Conservation (phyloP, 2,329 filamentous ascomycete genomes). For the Pseudogymnoascus sp. region DNA sequence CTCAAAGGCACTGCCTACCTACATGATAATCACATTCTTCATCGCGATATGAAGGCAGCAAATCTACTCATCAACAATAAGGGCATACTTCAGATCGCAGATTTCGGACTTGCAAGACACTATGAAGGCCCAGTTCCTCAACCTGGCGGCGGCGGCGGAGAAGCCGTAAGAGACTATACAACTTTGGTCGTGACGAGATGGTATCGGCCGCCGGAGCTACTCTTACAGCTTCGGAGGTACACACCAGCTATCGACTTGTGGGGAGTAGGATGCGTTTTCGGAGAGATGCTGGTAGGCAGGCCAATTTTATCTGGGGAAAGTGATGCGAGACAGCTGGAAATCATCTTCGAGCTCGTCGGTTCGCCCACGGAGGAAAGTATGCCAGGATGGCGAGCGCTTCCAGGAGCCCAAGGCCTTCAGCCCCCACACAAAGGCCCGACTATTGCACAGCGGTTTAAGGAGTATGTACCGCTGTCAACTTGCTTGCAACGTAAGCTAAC, state of each 20-base stretch:
- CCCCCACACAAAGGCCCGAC: slow-evolving; percentile 56
- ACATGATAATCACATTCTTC: slow-evolving; percentile 81
- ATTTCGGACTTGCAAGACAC: slow-evolving; percentile 89
- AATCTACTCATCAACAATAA: slow-evolving; percentile 94
- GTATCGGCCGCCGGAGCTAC: slow-evolving; percentile 90
- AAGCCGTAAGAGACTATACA: slow-evolving; percentile 85
- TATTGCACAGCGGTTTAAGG: slow-evolving; percentile 63
- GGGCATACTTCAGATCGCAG: slow-evolving; percentile 89
- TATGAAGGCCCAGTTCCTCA: slow-evolving; percentile 80
- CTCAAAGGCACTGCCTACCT: slow-evolving; percentile 84
- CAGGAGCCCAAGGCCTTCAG: slow-evolving; percentile 69
- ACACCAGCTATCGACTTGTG: slow-evolving; percentile 98
- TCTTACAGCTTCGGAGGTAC: slow-evolving; percentile 81
- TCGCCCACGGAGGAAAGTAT: slow-evolving; percentile 84
- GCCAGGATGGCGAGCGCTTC: slow-evolving; percentile 81
- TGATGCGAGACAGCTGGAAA: slow-evolving; percentile 80
- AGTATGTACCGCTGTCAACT: not conserved
- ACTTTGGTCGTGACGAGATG: slow-evolving; percentile 94
- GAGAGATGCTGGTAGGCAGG: slow-evolving; percentile 91
- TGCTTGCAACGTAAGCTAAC: slow-evolving; percentile 44
- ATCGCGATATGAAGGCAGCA: slow-evolving; percentile 98
- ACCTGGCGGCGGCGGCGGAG: slow-evolving; percentile 70
- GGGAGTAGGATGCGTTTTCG: slow-evolving; percentile 98
- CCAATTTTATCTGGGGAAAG: slow-evolving; percentile 87
- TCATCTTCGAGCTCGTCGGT: slow-evolving; percentile 90